These are phyloP conservation scores for Lomentospora prolificans DNA, from an alignment of 2,329 filamentous ascomycete species.

Conservation along the genomic window DNA sequence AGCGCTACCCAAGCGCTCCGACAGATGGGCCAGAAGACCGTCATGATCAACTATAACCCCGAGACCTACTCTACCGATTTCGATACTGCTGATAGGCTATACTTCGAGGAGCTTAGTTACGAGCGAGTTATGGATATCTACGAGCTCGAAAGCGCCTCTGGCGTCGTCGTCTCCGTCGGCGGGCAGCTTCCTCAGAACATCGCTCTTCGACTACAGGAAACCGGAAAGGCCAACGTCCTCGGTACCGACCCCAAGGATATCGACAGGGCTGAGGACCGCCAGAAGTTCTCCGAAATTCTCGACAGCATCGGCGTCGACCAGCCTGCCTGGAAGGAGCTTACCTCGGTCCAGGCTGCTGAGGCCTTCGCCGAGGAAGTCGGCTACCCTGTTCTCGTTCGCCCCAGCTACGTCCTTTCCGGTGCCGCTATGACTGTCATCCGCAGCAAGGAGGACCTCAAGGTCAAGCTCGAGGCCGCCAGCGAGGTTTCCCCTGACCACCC, in stretches of 20 bases:
- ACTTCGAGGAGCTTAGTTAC: conserved; percentile 95
- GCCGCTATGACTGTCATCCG: conserved; percentile 97
- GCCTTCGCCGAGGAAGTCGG: conserved; percentile 74
- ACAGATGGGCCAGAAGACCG: conserved; percentile 87
- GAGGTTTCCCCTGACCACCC: conserved; percentile 93
- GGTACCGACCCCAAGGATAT: conserved; percentile 91
- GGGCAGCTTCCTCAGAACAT: conserved; percentile 97
- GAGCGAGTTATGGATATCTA: conserved; percentile 99
- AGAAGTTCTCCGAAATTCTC: conserved; percentile 96
- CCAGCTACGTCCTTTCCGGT: conserved; percentile 90
- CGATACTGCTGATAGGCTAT: conserved; percentile 81
- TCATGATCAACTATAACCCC: conserved; percentile 92
- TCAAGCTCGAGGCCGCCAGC: conserved; percentile 85
- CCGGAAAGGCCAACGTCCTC: conserved; percentile 79
- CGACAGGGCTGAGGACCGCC: conserved; percentile 93
- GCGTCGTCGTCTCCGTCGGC: conserved; percentile 90
- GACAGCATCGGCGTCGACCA: conserved; percentile 96
- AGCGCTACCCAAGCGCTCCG: conserved; percentile 76
- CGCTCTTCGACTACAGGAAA: conserved; percentile 84
- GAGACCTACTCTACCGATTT: conserved; percentile 79
- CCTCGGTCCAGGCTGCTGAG: conserved; percentile 79
- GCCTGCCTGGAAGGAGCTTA: conserved; percentile 95
- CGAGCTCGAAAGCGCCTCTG: conserved; percentile 74
- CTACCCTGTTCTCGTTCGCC: conserved; percentile 91
- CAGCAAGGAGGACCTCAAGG: conserved; percentile 78